Evolutionary conservation across 129 eudicot species (phyloP).

Genomic region (Erigeron canadensis): DNA sequence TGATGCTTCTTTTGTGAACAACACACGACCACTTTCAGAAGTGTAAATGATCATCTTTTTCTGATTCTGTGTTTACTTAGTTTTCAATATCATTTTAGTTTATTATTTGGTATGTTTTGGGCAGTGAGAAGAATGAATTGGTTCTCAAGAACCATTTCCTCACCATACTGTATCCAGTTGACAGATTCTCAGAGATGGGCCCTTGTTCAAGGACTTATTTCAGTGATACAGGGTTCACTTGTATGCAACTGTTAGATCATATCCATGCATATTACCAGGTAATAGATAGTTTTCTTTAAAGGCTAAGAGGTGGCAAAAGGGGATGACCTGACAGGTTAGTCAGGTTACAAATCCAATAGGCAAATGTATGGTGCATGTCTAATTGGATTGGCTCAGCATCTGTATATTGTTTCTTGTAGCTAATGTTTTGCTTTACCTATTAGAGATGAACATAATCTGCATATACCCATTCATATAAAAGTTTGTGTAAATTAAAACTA

Average conservation of each 20-base stretch:
- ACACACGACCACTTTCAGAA: slow-evolving; percentile 73
- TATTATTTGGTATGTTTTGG: slow-evolving; percentile 13
- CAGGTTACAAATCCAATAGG: background rate
- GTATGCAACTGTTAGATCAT: slow-evolving; percentile 68
- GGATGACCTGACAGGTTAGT: background rate
- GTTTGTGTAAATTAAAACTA: background rate
- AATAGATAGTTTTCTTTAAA: slow-evolving; percentile 11
- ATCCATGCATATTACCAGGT: slow-evolving; percentile 89
- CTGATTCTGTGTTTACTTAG: background rate
- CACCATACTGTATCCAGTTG: slow-evolving; percentile 80
- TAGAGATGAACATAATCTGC: no score
- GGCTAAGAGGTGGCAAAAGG: background rate
- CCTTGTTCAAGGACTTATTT: slow-evolving; percentile 87
- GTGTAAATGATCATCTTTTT: slow-evolving; percentile 37
- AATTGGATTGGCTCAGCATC: no score
- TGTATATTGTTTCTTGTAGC: no score
- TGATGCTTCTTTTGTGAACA: slow-evolving; percentile 63
- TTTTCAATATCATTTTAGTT: slow-evolving; percentile 2
- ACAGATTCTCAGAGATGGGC: slow-evolving; percentile 93
- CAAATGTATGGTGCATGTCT: background rate
- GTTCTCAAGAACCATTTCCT: slow-evolving; percentile 71
- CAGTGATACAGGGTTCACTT: slow-evolving; percentile 79
- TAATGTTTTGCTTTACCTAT: no score
- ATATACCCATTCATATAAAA: no score
- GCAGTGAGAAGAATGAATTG: slow-evolving; percentile 83